Conservation (phyloP, 345 rosid genomes). For the Eucalyptus marginata region DNA sequence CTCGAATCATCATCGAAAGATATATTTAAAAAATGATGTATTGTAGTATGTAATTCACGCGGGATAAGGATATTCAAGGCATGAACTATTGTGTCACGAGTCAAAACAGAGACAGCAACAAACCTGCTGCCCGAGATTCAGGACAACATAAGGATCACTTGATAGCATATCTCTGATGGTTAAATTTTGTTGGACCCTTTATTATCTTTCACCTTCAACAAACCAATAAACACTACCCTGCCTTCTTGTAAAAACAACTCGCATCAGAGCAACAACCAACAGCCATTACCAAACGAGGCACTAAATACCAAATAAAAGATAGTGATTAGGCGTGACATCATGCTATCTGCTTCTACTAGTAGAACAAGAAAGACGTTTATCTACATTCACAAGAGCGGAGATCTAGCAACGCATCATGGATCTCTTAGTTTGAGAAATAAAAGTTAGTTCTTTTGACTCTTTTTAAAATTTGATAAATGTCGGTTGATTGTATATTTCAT, state of each 20-base stretch:
- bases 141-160: constrained; percentile 89
- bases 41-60: too few relatives aligned
- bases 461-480: too few relatives aligned
- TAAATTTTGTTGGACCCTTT: constrained; percentile 49
- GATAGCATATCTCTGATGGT: constrained; percentile 92
- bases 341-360: too few relatives aligned
- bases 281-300: background rate
- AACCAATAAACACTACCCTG: constrained; percentile 82
- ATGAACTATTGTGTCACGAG: background rate
- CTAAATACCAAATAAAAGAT: background rate
- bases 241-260: constrained; percentile 46
- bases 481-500: too few relatives aligned
- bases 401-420: too few relatives aligned
- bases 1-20: too few relatives aligned
- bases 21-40: too few relatives aligned
- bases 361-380: too few relatives aligned
- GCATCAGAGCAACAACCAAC: background rate
- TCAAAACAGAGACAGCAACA: background rate
- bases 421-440: too few relatives aligned
- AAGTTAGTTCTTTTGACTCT: too few relatives aligned
- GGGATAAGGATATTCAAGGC: background rate
- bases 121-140: constrained; percentile 86
- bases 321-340: too few relatives aligned
- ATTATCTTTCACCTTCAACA: constrained; percentile 62
- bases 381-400: too few relatives aligned